Base-by-base conservation (phyloP, 2,329 filamentous ascomycete species). In the Nemania sp. region DNA sequence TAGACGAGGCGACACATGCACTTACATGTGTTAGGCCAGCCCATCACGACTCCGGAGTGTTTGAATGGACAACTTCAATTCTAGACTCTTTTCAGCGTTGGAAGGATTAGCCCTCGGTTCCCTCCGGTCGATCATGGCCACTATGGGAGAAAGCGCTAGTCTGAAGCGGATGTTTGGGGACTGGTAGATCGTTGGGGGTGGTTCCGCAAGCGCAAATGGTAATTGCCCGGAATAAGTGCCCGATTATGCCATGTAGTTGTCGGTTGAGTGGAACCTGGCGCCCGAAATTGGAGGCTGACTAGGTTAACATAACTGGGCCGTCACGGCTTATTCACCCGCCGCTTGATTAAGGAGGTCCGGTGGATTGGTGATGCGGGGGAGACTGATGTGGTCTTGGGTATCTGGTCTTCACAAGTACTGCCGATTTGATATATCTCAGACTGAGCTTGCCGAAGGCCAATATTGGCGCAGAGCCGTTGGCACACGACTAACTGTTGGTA, bases 141-240 rank as follows among this genome's bases (percentile, higher is more conserved):
- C 41, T 45, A 41, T 44, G 28, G 52, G 36, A 24, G n/a, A 48
- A 44, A n/a, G 39, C 34, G 17, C 42, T 48, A 30, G 47, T 49
- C 24, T 49, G 51, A 36, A 17, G 49, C 20, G n/a, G 6, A 37
- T 24, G 30, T 42, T 24, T 45, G 42, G 28, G 44, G 19, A 37
- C 14, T 26, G 19, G 45, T 22, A 50, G 50, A 43, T 45, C 42
- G 36, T 54, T 28, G 26, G 42, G 40, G 39, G 43, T 59, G 49
- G 53, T 45, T 67, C 65, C 66, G 65, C 53, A 62, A 64, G 56
- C 60, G 63, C 57, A 68, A 67, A 61, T 36, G 65, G 66, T 28
- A 68, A 66, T 56, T 43, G 36, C 34, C 56, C 66, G 66, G 66
- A 67, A 60, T 41, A 56, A 60, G 40, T 52, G 59, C 57, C 65